A percentile compares a stretch with the other conserved stretches of the same genome.
Evolutionary conservation across 2,329 filamentous ascomycete species (phyloP).

Genomic region (Hymenoscyphus albidus): DNA sequence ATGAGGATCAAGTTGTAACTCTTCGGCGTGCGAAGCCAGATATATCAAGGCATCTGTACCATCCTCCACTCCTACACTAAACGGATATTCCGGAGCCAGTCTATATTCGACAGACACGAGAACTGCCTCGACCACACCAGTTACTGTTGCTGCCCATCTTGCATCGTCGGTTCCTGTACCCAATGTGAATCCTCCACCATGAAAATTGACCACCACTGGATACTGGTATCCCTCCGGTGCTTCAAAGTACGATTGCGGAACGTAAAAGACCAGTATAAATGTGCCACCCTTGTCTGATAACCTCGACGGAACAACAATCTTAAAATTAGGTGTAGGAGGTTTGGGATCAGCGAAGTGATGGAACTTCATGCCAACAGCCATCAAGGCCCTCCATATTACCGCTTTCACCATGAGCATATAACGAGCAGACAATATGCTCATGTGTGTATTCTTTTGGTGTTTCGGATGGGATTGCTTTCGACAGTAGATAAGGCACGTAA

Average conservation of each 20-base stretch:
- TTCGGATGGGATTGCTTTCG: background rate
- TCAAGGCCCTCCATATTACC: conserved; percentile 33
- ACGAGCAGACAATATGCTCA: conserved; percentile 21
- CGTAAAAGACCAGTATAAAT: conserved; percentile 43
- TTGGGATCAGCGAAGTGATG: conserved; percentile 34
- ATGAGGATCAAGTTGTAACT: conserved; percentile 54
- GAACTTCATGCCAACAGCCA: conserved; percentile 36
- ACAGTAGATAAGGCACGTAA: background rate
- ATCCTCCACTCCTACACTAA: conserved; percentile 63
- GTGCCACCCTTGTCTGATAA: conserved; percentile 28
- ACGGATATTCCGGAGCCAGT: conserved; percentile 61
- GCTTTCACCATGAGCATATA: conserved; percentile 33
- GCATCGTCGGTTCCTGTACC: conserved; percentile 61
- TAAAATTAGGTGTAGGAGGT: conserved; percentile 33
- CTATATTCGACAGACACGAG: conserved; percentile 65
- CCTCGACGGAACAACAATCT: conserved; percentile 32
- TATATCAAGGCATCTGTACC: conserved; percentile 62
- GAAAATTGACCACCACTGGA: conserved; percentile 61
- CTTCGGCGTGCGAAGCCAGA: conserved; percentile 51
- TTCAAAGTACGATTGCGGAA: conserved; percentile 38
- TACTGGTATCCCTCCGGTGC: conserved; percentile 31
- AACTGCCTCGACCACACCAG: conserved; percentile 49
- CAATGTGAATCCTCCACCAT: conserved; percentile 64
- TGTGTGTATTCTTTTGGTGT: conserved; percentile 8
- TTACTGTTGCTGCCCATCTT: conserved; percentile 53